Evolutionary conservation across 2,329 filamentous ascomycete genomes (phyloP).

Genomic region (Claviceps capensis): DNA sequence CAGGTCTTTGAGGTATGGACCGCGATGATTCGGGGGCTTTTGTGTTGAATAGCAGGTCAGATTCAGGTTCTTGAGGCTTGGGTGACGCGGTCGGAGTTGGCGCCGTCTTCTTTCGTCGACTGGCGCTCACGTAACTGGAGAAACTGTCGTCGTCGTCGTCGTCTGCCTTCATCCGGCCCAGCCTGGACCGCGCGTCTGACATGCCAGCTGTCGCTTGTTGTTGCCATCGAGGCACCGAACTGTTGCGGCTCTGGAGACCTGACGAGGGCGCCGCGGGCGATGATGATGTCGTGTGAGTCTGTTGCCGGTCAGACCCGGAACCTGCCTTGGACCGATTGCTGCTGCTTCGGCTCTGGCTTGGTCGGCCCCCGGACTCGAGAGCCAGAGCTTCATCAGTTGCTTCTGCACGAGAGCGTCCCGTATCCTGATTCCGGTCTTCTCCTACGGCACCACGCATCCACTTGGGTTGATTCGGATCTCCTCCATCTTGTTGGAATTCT

Average conservation of each 20-base stretch:
- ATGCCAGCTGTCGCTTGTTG: conserved; percentile 27
- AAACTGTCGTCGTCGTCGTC: conserved; percentile 55
- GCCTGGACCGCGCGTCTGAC: conserved; percentile 32
- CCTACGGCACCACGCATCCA: conserved; percentile 75
- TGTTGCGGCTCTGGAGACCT: conserved; percentile 29
- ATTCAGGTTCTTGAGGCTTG: conserved; percentile 26
- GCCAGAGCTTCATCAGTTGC: conserved; percentile 65
- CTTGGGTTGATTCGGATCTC: conserved; percentile 69
- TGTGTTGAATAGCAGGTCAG: conserved; percentile 49
- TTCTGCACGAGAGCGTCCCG: conserved; percentile 17
- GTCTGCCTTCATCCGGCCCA: conserved; percentile 49
- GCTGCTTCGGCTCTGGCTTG: conserved; percentile 25
- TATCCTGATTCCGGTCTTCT: conserved; percentile 25
- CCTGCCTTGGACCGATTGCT: conserved; percentile 16
- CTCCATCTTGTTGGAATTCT: conserved; percentile 56
- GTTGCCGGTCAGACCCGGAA: conserved; percentile 15
- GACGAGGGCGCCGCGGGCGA: conserved; percentile 32
- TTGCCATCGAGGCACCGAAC: conserved; percentile 46
- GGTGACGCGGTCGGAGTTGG: conserved; percentile 29
- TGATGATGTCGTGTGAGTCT: conserved; percentile 35
- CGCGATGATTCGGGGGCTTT: conserved; percentile 22
- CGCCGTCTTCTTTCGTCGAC: conserved; percentile 58
- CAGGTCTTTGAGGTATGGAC: conserved; percentile 22
- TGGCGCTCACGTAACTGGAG: conserved; percentile 78
- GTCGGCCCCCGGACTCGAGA: conserved; percentile 53